Base-by-base conservation (phyloP, 371 early-diverging fungal genomes). In the Coemansia sp. region DNA sequence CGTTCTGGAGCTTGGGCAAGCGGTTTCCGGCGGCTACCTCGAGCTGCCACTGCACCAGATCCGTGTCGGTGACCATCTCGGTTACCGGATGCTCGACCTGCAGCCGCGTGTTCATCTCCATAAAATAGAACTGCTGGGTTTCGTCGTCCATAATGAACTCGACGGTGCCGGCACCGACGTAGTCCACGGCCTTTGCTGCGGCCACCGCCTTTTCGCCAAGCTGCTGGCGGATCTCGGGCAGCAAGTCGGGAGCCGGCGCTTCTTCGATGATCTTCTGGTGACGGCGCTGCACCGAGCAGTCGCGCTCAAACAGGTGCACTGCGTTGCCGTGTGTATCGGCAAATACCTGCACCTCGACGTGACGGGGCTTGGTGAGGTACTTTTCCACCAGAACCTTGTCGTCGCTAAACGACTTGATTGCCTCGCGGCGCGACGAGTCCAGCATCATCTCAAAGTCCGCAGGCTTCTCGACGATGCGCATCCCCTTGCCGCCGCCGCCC, bases 201-300 rank as follows among this genome's bases (percentile, higher is more conserved):
- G 91, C 93, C 5, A 95, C 94, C 33, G 98, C 97, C 81, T 93
- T 90, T 45, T 83, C 85, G 62, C 94, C 94, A 58, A 99, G 81
- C 12, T 85, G 81, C n/a, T 69, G 76, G 53, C 95, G 84, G 4
- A 93, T 79, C 33, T 84, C 91, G 39, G 83, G 81, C 0, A 88
- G 79, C 26, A 95, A 81, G 34, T 85, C 84, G 26, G 97, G 94
- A 0, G 84, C 83, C 14, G 94, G 93, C 9, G 92, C 92, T 79
- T 97, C 98, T 79, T 99, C 99, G 50, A 99, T 84, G 39, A 96
- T 86, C 81, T 99, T 99, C 81, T 99, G 99, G 81, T 98, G 94
- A 57, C 99, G 84, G 36, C 99, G 83, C 77, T 99, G 99, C 33
- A 97, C 91, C 47, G 94, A 92, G 80, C 99, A 99, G 79, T 99